Conservation (phyloP, 2,329 filamentous ascomycete species). For the Neonectria hederae region DNA sequence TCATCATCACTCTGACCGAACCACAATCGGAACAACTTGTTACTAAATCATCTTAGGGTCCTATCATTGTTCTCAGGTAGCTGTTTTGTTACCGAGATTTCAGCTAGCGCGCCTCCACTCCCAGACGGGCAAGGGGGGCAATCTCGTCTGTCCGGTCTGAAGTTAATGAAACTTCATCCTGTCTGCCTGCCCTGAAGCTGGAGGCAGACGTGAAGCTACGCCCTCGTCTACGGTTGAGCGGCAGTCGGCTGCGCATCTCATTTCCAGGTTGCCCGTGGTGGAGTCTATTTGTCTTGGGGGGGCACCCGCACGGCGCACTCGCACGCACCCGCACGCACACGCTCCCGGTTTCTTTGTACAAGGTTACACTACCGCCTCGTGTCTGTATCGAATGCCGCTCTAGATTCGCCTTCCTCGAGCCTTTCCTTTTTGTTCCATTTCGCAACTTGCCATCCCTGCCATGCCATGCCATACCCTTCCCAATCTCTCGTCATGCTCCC, state of each 20-base stretch:
- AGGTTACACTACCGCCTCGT: slow-evolving; percentile 17
- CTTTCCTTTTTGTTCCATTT: background rate
- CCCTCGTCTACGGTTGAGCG: slow-evolving; percentile 15
- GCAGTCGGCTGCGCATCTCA: slow-evolving; percentile 14
- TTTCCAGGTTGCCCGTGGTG: slow-evolving; percentile 8
- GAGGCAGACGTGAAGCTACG: background rate
- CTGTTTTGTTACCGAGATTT: slow-evolving; percentile 14
- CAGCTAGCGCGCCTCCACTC: slow-evolving; percentile 32
- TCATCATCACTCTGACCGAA: background rate
- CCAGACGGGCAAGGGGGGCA: slow-evolving; percentile 17
- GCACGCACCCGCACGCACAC: background rate
- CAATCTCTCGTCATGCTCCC: background rate
- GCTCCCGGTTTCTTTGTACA: slow-evolving; percentile 1
- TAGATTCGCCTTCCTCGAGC: background rate
- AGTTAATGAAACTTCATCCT: slow-evolving; percentile 17
- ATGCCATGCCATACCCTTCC: slow-evolving; percentile 1
- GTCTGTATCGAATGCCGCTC: slow-evolving; percentile 6
- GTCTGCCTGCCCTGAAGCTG: slow-evolving; percentile 6
- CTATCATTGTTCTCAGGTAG: background rate
- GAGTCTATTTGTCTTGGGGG: background rate
- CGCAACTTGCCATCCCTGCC: background rate
- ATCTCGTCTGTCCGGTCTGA: slow-evolving; percentile 28
- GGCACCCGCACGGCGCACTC: background rate
- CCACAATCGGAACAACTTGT: background rate
- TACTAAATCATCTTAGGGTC: background rate